phyloP scores from a whole-genome alignment of 2,329 filamentous ascomycete genomes.

The Diaporthe batatas region DNA sequence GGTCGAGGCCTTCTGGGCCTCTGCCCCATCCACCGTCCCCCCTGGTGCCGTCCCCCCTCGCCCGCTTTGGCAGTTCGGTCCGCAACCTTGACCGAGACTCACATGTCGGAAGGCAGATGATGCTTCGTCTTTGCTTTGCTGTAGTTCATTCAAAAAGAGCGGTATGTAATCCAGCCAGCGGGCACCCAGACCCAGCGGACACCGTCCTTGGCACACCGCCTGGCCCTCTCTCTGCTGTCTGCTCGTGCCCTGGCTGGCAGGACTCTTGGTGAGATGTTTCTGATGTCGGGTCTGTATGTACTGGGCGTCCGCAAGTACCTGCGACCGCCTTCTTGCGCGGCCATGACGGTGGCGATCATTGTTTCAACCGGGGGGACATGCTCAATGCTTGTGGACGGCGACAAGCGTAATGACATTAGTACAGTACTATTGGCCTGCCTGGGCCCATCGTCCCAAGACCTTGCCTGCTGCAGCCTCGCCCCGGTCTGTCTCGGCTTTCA shows the following conservation, averaged over 20 bases:
- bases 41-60: too few species aligned
- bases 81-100: constrained; percentile 22
- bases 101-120: constrained; percentile 20
- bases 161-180: too few species aligned
- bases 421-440: not conserved
- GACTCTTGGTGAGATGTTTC: too few species aligned
- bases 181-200: too few species aligned
- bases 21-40: not conserved
- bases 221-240: too few species aligned
- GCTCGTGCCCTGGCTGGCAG: too few species aligned
- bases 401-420: constrained; percentile 3
- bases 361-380: constrained; percentile 25
- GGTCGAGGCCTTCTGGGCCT: constrained; percentile 26
- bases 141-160: not conserved
- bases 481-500: constrained; percentile 2
- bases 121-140: constrained; percentile 13
- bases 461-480: constrained; percentile 28
- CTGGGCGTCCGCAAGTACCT: too few species aligned
- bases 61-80: constrained; percentile 4
- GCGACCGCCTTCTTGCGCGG: constrained; percentile 9
- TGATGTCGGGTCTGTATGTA: too few species aligned
- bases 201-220: too few species aligned
- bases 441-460: constrained; percentile 9
- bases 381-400: constrained; percentile 28
- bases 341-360: constrained; percentile 16